Evolutionary conservation across 306 rosid genomes (phyloP).

Genomic region (Rubus parviflorus): DNA sequence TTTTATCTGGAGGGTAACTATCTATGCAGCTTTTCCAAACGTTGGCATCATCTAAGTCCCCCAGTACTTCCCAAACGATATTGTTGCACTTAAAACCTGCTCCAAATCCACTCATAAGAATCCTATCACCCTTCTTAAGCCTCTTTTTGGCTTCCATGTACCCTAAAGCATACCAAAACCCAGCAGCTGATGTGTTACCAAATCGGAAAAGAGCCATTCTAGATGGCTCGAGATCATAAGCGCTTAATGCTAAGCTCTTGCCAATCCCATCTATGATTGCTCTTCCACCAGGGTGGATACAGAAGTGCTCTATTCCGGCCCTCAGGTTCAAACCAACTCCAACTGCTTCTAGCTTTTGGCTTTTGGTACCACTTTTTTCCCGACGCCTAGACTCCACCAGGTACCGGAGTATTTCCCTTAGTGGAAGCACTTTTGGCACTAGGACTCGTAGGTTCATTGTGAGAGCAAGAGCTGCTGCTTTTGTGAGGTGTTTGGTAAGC

Average conservation of each 20-base stretch:
- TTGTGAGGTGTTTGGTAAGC: slow-evolving; percentile 64
- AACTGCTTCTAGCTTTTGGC: neutral
- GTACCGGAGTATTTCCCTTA: slow-evolving; percentile 49
- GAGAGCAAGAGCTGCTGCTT: slow-evolving; percentile 64
- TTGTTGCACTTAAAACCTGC: slow-evolving; percentile 91
- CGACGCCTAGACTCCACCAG: slow-evolving; percentile 5
- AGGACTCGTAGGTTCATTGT: slow-evolving; percentile 52
- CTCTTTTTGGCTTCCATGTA: slow-evolving; percentile 95
- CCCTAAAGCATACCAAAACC: slow-evolving; percentile 86
- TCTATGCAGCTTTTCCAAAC: slow-evolving; percentile 69
- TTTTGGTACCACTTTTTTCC: neutral
- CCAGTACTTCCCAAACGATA: slow-evolving; percentile 85
- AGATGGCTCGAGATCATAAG: slow-evolving; percentile 69
- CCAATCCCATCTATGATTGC: slow-evolving; percentile 82
- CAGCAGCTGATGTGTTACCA: slow-evolving; percentile 88
- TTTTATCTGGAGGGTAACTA: slow-evolving; percentile 47
- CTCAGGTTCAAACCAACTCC: slow-evolving; percentile 48
- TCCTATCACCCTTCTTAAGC: slow-evolving; percentile 61
- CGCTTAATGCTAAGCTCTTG: slow-evolving; percentile 52
- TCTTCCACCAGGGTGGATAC: slow-evolving; percentile 76
- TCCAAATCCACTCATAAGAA: slow-evolving; percentile 85
- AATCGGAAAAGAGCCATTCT: slow-evolving; percentile 84
- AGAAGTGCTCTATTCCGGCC: slow-evolving; percentile 69
- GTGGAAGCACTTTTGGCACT: slow-evolving; percentile 58
- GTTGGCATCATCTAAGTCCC: slow-evolving; percentile 55